Conservation (phyloP, 768 basidiomycete species). For the Agrocybe chaxingu region DNA sequence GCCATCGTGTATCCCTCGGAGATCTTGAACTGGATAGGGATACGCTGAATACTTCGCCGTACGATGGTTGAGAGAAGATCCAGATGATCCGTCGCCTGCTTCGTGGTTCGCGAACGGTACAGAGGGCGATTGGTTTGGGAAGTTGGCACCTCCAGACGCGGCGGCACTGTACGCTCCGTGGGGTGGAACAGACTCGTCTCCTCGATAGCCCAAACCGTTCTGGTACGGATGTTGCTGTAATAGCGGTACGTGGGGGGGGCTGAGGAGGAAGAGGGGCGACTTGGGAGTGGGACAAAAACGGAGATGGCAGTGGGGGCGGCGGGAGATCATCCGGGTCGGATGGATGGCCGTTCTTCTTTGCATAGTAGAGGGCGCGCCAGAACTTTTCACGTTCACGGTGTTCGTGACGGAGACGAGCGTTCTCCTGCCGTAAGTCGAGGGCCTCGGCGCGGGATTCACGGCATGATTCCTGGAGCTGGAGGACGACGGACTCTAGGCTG, state of each 20-base stretch:
- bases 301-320: conserved; percentile 43
- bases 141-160: conserved; percentile 13
- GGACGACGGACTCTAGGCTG: conserved; percentile 79
- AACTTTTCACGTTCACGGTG: conserved; percentile 70
- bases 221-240: conserved; percentile 28
- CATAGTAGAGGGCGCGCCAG: conserved; percentile 67
- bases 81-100: conserved; percentile 24
- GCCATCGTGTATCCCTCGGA: conserved; percentile 39
- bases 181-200: conserved; percentile 43
- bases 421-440: conserved; percentile 63
- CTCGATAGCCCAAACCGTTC: conserved; percentile 42
- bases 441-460: conserved; percentile 62
- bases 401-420: conserved; percentile 59
- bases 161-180: conserved; percentile 42
- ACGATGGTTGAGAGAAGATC: conserved; percentile 34
- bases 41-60: conserved; percentile 53
- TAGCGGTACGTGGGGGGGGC: conserved; percentile 26
- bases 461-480: conserved; percentile 80
- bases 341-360: conserved; percentile 54
- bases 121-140: conserved; percentile 44
- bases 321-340: conserved; percentile 52
- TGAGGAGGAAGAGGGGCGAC: conserved; percentile 29
- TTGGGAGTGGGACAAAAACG: conserved; percentile 31
- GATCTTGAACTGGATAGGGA: conserved; percentile 32
- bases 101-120: conserved; percentile 26